These are phyloP conservation scores for Annulohypoxylon stygium DNA, from an alignment of 495 filamentous ascomycete genomes.

Conservation along the genomic window DNA sequence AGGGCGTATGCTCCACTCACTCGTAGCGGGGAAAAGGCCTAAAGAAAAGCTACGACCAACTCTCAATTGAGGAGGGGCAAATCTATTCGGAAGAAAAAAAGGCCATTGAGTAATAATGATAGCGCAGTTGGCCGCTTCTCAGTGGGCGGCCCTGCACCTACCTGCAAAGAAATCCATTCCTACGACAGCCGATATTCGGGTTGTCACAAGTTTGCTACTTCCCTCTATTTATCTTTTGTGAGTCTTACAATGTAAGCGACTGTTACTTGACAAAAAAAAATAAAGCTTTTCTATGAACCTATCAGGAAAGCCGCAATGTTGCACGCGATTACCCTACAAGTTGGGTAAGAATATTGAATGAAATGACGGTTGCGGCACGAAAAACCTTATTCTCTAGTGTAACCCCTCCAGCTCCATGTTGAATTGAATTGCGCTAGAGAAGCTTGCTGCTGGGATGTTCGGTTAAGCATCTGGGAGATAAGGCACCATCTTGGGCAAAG, in stretches of 20 bases:
- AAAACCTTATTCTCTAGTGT: slow-evolving; percentile 31
- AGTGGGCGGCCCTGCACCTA: not conserved
- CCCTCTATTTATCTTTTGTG: slow-evolving; percentile 1
- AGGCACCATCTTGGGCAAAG: not conserved
- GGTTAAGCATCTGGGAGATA: slow-evolving; percentile 7
- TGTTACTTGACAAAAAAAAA: not conserved
- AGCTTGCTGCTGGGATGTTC: not conserved
- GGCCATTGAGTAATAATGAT: not conserved
- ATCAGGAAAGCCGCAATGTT: slow-evolving; percentile 15
- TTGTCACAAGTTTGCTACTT: slow-evolving; percentile 9
- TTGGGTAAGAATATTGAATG: slow-evolving; percentile 16
- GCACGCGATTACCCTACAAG: slow-evolving; percentile 11
- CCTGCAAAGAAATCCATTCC: not conserved
- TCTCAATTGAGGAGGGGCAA: not conserved
- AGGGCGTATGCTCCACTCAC: not conserved
- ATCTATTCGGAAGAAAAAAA: not conserved
- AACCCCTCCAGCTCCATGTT: slow-evolving; percentile 18
- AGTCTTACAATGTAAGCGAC: slow-evolving; percentile 12
- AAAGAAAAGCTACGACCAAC: not conserved
- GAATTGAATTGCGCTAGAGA: slow-evolving; percentile 1
- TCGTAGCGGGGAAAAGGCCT: slow-evolving; percentile 2
- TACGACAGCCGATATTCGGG: slow-evolving; percentile 35
- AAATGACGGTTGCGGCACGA: slow-evolving; percentile 28
- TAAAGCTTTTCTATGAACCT: not conserved
- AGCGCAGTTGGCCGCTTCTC: not conserved